Evolutionary conservation across 1,284 basidiomycete species (phyloP), one percentile per base, ranked within the genome.

Genomic region (Coniferiporia sulphurascens): DNA sequence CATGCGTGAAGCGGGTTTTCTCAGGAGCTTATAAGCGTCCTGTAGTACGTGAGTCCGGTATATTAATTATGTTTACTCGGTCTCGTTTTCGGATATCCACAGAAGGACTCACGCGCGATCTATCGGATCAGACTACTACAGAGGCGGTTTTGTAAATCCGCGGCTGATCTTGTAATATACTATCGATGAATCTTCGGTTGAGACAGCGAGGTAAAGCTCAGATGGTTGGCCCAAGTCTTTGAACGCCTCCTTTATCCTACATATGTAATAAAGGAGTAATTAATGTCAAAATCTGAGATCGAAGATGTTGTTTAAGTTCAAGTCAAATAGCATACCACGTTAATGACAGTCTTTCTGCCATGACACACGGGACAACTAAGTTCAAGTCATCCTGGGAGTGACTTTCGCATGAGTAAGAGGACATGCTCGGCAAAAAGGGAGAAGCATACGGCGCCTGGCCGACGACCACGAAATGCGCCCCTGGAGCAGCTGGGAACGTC

Each of bases 101-200:
- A 41, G 38, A 46, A 46, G 44, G 8, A 46, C 44, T 21, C 44
- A 21, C n/a, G 19, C 19, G 44, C 44, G 19, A 46, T 50, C 49
- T 21, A 17, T 32, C 49, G 49, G 49, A n/a, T 43, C 35, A 41
- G 21, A 51, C 27, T 32, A 60, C 71, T 67, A 89, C 52, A 87
- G 71, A 19, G 81, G 75, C 13, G 89, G 89, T 65, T 91, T 91
- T 60, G 84, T 80, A 19, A 91, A 87, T 58, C 88, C 89, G 46
- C 76, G 75, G 62, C 84, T 87, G 60, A 91, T 76, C 65, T 88
- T 89, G 71, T 91, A 91, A 70, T 91, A 91, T 49, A 91, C 89
- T 52, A 87, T 84, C 1, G 89, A 91, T 4, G 88, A 85, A 66
- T 91, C 89, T 56, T 88, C 83, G 0, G 85, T 80, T 36, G 83